Base-by-base conservation (phyloP, 1,139 yeast species). In the Blastobotrys ciferrii region DNA sequence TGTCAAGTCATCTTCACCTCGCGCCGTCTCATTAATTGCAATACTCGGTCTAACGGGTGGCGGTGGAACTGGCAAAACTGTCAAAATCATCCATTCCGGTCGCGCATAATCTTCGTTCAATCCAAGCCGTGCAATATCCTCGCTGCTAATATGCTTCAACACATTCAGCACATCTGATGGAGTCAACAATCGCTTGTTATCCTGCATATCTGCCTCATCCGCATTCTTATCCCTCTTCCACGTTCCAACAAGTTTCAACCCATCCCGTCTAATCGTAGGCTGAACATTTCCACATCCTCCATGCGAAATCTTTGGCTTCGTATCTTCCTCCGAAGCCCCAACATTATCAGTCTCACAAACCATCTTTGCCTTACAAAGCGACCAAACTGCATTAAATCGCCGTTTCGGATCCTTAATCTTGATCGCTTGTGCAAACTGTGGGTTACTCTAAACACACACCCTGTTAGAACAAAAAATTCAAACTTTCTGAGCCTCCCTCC, bases 201-300 rank as follows among this genome's bases (percentile, higher is more conserved):
- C 98, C 9, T 96, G 95, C 65, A 87, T 95, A 56, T 88, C 96
- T 53, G 78, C 78, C 53, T 88, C 96, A 53, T 86, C 94, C 42
- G 74, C 71, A 43, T 75, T 77, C 67, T 88, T 91, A 59, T 86
- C 87, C 59, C 85, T 87, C 67, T 89, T 92, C 98, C 98, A 92
- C 13, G 96, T 88, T 58, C 98, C 99, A 83, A 95, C 86, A 51
- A 94, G 78, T 66, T 92, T 89, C 63, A 94, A 74, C 39, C 98
- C 98, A 68, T 94, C 98, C 67, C 91, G 83, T 69, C 98, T 88
- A 59, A 94, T 82, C 28, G 95, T 82, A 14, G 99, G 99, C 68
- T 94, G 99, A 3, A 89, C 78, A 65, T 91, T 94, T 58, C 99
- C 99, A 77, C 99, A 94, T 38, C 98, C 98, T 49, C 98, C 98